Base-by-base conservation (phyloP, 331 rosid genomes). In the Stylosanthes scabra region DNA sequence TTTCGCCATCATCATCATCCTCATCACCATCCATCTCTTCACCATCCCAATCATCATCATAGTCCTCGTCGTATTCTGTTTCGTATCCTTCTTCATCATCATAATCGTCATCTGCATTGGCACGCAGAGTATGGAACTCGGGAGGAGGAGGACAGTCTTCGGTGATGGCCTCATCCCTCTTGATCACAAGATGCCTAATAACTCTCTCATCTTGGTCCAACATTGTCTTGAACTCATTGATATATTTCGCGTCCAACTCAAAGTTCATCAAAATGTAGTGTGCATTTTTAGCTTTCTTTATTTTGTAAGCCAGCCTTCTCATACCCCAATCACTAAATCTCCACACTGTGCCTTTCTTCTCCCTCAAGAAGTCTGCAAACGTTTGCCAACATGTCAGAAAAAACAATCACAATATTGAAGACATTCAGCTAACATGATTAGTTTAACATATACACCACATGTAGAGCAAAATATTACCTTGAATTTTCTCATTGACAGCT, bases 141-240 rank as follows among this genome's bases (percentile, higher is more conserved):
- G 87, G 93, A 70, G 99, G 99, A 47, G 97, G 96, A 79, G 97
- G 99, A 76, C 93, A 88, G 70, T 91, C 97, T 85, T 95, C 88
- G 20, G 97, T 88, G 78, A 91, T 78, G 11, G 96, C 97, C 74
- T 82, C 90, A 5, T 91, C 96, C 82, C 78, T 90, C 91, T 91
- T 91, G 61, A 91, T 76, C 66, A 95, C 87, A 0, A 95, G 89
- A 88, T 95, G 97, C 58, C 97, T 81, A 78, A 91, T 95, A 69
- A 95, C 85, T 74, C 99, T 86, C 83, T 95, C 97, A 62, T 91
- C 99, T 81, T 68, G 78, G 81, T 95, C 99, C 71, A 95, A 70
- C 87, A 95, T 31, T 76, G 70, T 86, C 91, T 95, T 91, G 77
- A 95, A 95, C 13, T 95, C 96, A 41, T 95, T 88, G 70, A 88